A percentile compares a stretch with the other conserved stretches of the same genome.
Conservation (phyloP, 805 yeast species). For the Cyberlindnera meyerae region DNA sequence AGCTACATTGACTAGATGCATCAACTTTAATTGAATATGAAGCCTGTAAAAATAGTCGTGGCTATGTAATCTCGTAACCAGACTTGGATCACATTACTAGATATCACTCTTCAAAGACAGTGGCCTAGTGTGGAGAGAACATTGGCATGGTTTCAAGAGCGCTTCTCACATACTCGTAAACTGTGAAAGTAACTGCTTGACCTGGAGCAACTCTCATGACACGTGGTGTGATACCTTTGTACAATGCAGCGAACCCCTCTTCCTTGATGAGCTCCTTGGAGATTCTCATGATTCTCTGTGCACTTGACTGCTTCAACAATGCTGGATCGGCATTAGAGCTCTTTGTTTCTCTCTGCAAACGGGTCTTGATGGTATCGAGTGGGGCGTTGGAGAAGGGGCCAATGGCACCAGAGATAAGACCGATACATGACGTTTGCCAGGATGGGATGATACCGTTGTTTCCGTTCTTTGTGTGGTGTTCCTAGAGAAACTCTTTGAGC, state of each 20-base stretch:
- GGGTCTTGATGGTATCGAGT: slow-evolving; percentile 91
- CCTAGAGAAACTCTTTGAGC: slow-evolving; percentile 65
- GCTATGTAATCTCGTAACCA: no score
- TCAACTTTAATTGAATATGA: no score
- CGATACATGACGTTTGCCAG: slow-evolving; percentile 91
- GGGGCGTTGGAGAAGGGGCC: slow-evolving; percentile 99
- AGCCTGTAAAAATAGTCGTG: no score
- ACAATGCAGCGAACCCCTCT: slow-evolving; percentile 85
- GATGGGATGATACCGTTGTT: slow-evolving; percentile 57
- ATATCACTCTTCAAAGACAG: slow-evolving; percentile 28
- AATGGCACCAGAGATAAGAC: slow-evolving; percentile 90
- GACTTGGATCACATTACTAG: neutral
- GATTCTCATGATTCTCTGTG: slow-evolving; percentile 75
- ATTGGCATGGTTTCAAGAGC: slow-evolving; percentile 43
- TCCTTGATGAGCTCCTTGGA: slow-evolving; percentile 76
- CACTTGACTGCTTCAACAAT: slow-evolving; percentile 48
- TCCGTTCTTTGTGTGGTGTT: slow-evolving; percentile 44
- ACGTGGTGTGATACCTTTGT: slow-evolving; percentile 97
- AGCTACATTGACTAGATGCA: no score
- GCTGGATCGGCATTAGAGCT: slow-evolving; percentile 30
- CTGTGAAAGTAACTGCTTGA: slow-evolving; percentile 97
- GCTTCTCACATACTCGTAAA: slow-evolving; percentile 82
- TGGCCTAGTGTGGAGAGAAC: slow-evolving; percentile 25
- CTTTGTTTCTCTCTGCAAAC: slow-evolving; percentile 87
- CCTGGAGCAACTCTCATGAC: slow-evolving; percentile 99